phyloP scores from a whole-genome alignment of 768 basidiomycete genomes.

The Lentinula lateritia region DNA sequence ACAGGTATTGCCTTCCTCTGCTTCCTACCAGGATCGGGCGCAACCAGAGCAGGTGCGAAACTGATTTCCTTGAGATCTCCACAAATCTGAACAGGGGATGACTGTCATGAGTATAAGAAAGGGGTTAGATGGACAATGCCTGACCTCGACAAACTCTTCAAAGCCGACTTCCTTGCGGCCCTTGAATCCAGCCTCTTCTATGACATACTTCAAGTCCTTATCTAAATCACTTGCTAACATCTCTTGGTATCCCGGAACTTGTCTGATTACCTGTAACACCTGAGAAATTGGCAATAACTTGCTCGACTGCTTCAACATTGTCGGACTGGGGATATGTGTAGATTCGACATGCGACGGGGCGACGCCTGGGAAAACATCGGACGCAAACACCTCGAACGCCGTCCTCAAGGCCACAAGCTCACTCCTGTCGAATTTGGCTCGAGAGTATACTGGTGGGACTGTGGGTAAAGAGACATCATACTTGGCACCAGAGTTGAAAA shows the following conservation, averaged over 20 bases:
- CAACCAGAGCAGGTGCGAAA: slow-evolving; percentile 28
- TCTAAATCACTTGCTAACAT: slow-evolving; percentile 53
- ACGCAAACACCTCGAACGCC: slow-evolving; percentile 31
- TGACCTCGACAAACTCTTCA: slow-evolving; percentile 85
- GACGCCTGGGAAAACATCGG: background rate
- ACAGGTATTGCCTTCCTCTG: slow-evolving; percentile 42
- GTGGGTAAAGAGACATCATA: background rate
- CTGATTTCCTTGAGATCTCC: slow-evolving; percentile 66
- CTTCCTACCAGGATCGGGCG: slow-evolving; percentile 11
- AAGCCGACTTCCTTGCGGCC: slow-evolving; percentile 55
- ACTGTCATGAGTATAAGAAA: background rate
- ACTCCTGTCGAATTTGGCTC: slow-evolving; percentile 39
- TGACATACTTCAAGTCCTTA: slow-evolving; percentile 69
- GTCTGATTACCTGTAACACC: slow-evolving; percentile 36
- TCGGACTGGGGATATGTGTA: background rate
- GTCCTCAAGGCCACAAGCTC: slow-evolving; percentile 34
- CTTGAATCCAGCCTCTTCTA: slow-evolving; percentile 69
- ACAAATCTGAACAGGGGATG: slow-evolving; percentile 46
- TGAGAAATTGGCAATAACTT: slow-evolving; percentile 29
- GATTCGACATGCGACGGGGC: background rate
- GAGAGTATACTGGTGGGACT: slow-evolving; percentile 20
- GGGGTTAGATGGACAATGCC: background rate
- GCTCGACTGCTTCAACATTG: background rate
- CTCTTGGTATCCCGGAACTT: slow-evolving; percentile 47
- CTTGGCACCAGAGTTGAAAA: background rate